Conservation (phyloP, 2,329 filamentous ascomycete genomes). For the Tympanopsis confertula region DNA sequence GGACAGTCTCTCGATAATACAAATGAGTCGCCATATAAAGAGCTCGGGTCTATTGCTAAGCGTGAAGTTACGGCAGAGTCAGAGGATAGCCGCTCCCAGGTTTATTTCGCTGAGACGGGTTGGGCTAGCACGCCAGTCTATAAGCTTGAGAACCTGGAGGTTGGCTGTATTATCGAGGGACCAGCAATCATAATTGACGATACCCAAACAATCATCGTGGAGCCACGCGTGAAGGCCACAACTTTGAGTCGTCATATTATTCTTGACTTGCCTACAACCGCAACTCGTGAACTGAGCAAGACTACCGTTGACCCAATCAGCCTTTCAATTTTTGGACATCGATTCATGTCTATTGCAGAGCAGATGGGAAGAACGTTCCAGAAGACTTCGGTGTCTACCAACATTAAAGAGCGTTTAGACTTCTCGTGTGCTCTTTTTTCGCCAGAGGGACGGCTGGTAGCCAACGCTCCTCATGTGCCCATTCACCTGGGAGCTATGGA, state of each 20-base stretch:
- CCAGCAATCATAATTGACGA: conserved; percentile 13
- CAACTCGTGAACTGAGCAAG: conserved; percentile 8
- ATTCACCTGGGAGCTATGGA: conserved; percentile 28
- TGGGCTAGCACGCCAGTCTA: conserved; percentile 9
- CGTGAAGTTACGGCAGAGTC: too few species aligned
- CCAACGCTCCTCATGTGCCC: conserved; percentile 27
- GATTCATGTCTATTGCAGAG: conserved; percentile 47
- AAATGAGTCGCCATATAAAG: conserved; percentile 1
- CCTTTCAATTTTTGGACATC: conserved; percentile 40
- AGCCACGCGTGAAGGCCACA: conserved; percentile 19
- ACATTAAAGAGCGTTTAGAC: conserved; percentile 29
- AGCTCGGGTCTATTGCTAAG: conserved; percentile 11
- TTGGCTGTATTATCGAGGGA: neutral
- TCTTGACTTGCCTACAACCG: conserved; percentile 17
- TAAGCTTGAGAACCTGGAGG: conserved; percentile 2
- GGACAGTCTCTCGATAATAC: conserved; percentile 5
- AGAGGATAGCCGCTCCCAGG: too few species aligned
- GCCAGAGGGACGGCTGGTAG: conserved; percentile 25
- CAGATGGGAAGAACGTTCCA: conserved; percentile 46
- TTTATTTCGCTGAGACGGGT: conserved; percentile 4
- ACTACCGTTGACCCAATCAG: conserved; percentile 31
- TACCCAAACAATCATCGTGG: conserved; percentile 31
- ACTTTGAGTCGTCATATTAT: conserved; percentile 23
- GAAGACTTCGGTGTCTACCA: conserved; percentile 39
- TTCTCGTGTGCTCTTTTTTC: conserved; percentile 30